Percentiles rank a stretch among this genome's conserved stretches.
These are phyloP conservation scores for Diaporthe sp. DNA, from an alignment of 2,329 filamentous ascomycete species.

Conservation along the genomic window DNA sequence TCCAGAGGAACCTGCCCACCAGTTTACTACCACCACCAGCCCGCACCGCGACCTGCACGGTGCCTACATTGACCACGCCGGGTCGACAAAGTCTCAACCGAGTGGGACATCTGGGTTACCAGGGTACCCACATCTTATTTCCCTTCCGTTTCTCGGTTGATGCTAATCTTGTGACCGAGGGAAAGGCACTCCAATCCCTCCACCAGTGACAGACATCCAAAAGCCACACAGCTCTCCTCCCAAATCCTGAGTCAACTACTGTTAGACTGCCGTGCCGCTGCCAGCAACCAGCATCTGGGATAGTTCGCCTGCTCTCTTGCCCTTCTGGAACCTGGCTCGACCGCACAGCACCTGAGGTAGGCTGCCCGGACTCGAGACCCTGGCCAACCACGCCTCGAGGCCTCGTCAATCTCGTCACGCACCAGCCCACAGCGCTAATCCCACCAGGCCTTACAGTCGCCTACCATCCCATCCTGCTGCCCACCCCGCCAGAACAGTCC, in stretches of 20 bases:
- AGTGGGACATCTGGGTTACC: constrained; percentile 18
- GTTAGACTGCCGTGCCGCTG: not conserved
- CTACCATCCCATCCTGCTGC: not conserved
- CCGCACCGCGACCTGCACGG: not conserved
- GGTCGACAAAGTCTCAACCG: constrained; percentile 5
- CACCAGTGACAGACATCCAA: constrained; percentile 1
- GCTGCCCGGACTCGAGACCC: constrained; percentile 8
- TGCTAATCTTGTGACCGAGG: constrained; percentile 16
- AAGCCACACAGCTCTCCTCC: constrained; percentile 1
- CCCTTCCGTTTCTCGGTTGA: constrained; percentile 23
- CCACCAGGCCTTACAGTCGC: constrained; percentile 7
- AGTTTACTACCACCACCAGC: no score
- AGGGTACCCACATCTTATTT: constrained; percentile 26
- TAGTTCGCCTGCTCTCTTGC: not conserved
- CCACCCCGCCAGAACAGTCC: constrained; percentile 18
- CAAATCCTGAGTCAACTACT: not conserved
- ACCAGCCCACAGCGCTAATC: constrained; percentile 3
- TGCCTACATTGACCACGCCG: constrained; percentile 1
- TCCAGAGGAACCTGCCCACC: not conserved
- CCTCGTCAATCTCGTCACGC: constrained; percentile 9
- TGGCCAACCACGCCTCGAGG: not conserved
- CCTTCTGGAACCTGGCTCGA: not conserved
- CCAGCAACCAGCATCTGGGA: not conserved
- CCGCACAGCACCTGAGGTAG: constrained; percentile 11
- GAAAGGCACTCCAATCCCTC: constrained; percentile 12